These are phyloP conservation scores for Isabelozyma pseudorhagii DNA, from an alignment of 805 yeast species.

Conservation along the genomic window DNA sequence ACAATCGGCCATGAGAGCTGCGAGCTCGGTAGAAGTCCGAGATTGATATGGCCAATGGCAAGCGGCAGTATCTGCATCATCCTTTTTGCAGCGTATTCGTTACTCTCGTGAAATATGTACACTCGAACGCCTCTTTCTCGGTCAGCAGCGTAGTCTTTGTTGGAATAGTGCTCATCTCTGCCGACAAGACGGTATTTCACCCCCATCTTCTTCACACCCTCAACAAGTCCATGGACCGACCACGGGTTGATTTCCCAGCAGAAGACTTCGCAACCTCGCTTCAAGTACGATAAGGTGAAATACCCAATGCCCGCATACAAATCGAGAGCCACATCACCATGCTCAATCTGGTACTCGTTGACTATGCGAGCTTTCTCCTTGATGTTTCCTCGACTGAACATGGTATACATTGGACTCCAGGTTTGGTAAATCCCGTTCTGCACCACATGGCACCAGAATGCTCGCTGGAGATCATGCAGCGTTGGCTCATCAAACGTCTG, in stretches of 20 bases:
- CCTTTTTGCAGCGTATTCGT: slow-evolving; percentile 48
- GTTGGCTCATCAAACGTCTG: slow-evolving; percentile 34
- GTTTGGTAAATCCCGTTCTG: slow-evolving; percentile 76
- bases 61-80: slow-evolving; percentile 16
- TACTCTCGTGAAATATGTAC: slow-evolving; percentile 62
- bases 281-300: slow-evolving; percentile 67
- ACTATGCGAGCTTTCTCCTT: slow-evolving; percentile 73
- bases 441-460: slow-evolving; percentile 67
- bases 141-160: slow-evolving; percentile 12
- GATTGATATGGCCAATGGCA: slow-evolving; percentile 58
- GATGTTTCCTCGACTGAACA: slow-evolving; percentile 86
- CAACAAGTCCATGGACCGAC: slow-evolving; percentile 69
- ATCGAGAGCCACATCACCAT: slow-evolving; percentile 53
- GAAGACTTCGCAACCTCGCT: slow-evolving; percentile 50
- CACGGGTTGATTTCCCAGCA: slow-evolving; percentile 88
- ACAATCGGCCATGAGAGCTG: slow-evolving; percentile 58
- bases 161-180: slow-evolving; percentile 24
- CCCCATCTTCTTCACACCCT: slow-evolving; percentile 50
- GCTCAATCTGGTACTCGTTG: slow-evolving; percentile 33
- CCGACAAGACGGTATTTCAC: slow-evolving; percentile 32
- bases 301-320: slow-evolving; percentile 86
- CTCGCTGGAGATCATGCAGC: slow-evolving; percentile 40
- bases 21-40: slow-evolving; percentile 78
- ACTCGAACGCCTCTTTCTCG: slow-evolving; percentile 22
- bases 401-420: slow-evolving; percentile 84